Percentiles rank a stretch among this genome's conserved stretches.
phyloP scores from a whole-genome alignment of 208 protist species.

The Herpetomonas tarakana region DNA sequence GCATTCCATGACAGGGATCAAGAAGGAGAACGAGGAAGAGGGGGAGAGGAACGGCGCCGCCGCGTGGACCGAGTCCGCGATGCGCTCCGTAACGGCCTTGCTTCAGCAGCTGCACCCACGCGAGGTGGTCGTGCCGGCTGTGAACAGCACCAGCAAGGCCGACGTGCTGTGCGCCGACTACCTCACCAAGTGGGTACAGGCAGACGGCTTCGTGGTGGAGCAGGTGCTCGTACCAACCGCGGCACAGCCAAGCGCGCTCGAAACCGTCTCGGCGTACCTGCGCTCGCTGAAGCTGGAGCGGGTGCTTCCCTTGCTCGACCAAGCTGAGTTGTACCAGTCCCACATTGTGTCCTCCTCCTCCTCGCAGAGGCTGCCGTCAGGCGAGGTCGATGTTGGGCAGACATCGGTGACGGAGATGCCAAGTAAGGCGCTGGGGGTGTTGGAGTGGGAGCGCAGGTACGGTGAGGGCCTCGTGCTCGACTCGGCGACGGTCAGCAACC shows the following conservation, averaged over 20 bases:
- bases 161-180: constrained; percentile 1
- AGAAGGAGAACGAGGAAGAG: neutral
- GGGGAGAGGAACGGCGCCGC: neutral
- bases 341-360: constrained; percentile 21
- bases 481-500: constrained; percentile 62
- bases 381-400: neutral
- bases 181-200: constrained; percentile 47
- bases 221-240: constrained; percentile 8
- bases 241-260: constrained; percentile 6
- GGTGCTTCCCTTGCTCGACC: constrained; percentile 38
- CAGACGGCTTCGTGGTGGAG: constrained; percentile 63
- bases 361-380: neutral
- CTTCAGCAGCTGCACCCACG: constrained; percentile 76
- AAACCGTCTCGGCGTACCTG: constrained; percentile 55
- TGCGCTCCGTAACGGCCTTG: constrained; percentile 42
- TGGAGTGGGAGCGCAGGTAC: constrained; percentile 44
- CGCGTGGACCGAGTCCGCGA: constrained; percentile 8
- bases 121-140: constrained; percentile 71
- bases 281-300: constrained; percentile 27
- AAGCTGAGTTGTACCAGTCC: constrained; percentile 43
- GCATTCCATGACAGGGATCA: constrained; percentile 1
- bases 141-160: neutral
- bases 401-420: neutral
- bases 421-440: constrained; percentile 5
- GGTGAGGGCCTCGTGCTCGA: constrained; percentile 73